These are phyloP conservation scores for Tetramitus jugosus DNA, from an alignment of 208 protist genomes.

Conservation along the genomic window DNA sequence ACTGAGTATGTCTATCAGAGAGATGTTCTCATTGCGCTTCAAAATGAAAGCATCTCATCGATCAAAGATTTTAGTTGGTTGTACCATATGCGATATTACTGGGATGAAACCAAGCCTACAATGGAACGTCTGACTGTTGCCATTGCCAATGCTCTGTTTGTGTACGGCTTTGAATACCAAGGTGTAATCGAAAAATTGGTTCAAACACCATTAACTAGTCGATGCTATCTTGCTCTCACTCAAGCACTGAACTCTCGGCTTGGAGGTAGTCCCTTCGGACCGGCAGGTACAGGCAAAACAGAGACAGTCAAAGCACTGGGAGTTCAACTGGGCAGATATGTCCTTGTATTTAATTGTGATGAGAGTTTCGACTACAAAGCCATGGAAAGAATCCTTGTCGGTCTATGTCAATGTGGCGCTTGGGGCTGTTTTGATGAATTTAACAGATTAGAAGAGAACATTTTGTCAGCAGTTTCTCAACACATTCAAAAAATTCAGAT, in stretches of 20 bases:
- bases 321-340: slow-evolving; percentile 89
- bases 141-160: slow-evolving; percentile 89
- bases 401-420: slow-evolving; percentile 96
- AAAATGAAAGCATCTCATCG: slow-evolving; percentile 46
- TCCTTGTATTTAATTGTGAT: slow-evolving; percentile 99
- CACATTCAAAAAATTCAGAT: slow-evolving; percentile 97
- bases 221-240: slow-evolving; percentile 96
- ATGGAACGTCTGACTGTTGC: slow-evolving; percentile 60
- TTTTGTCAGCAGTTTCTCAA: slow-evolving; percentile 98
- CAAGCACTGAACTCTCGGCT: slow-evolving; percentile 91
- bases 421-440: no score
- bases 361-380: slow-evolving; percentile 97
- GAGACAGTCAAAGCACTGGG: slow-evolving; percentile 98
- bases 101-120: slow-evolving; percentile 35
- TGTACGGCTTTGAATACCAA: slow-evolving; percentile 98
- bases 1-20: slow-evolving; percentile 96
- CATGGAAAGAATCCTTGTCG: slow-evolving; percentile 97
- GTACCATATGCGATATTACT: slow-evolving; percentile 87
- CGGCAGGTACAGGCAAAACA: slow-evolving; percentile 96
- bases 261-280: slow-evolving; percentile 93
- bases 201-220: slow-evolving; percentile 96
- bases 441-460: slow-evolving; percentile 95
- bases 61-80: slow-evolving; percentile 90
- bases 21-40: slow-evolving; percentile 73
- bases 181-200: slow-evolving; percentile 92